A percentile compares a stretch with the other conserved stretches of the same genome.
These are phyloP conservation scores for Monosporascus sp. DNA, from an alignment of 2,329 filamentous ascomycete species.

Conservation along the genomic window DNA sequence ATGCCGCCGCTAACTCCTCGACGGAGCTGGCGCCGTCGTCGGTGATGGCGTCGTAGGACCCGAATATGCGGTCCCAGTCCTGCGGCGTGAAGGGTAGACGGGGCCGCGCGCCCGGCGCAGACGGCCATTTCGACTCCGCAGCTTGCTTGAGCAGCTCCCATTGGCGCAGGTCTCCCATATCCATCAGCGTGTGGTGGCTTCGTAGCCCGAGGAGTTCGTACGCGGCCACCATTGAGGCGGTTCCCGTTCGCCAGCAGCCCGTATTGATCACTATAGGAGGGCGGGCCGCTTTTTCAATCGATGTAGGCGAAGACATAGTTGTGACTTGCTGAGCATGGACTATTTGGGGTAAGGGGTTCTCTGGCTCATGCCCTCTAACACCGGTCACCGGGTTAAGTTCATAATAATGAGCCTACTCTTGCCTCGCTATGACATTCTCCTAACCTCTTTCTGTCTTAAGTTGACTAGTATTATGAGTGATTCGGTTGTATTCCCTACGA, in stretches of 20 bases:
- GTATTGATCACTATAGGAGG: background rate
- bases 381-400: too few species aligned
- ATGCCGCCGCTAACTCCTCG: constrained; percentile 6
- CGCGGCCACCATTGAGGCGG: background rate
- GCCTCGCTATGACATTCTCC: too few species aligned
- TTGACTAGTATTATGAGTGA: too few species aligned
- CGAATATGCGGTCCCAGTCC: constrained; percentile 8
- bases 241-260: background rate
- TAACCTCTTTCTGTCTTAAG: too few species aligned
- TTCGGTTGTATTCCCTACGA: too few species aligned
- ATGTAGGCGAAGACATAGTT: too few species aligned
- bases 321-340: too few species aligned
- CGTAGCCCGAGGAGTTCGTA: background rate
- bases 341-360: too few species aligned
- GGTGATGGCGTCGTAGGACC: constrained; percentile 10
- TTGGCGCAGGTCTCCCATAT: constrained; percentile 1
- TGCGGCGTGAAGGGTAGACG: constrained; percentile 1
- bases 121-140: constrained; percentile 5
- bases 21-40: constrained; percentile 10
- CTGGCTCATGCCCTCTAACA: too few species aligned
- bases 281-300: background rate
- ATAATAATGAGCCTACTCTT: too few species aligned
- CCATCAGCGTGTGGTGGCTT: background rate
- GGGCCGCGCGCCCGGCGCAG: background rate
- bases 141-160: constrained; percentile 6